Evolutionary conservation across 805 yeast species (phyloP).

Genomic region (Starmerella potacharoeniae): DNA sequence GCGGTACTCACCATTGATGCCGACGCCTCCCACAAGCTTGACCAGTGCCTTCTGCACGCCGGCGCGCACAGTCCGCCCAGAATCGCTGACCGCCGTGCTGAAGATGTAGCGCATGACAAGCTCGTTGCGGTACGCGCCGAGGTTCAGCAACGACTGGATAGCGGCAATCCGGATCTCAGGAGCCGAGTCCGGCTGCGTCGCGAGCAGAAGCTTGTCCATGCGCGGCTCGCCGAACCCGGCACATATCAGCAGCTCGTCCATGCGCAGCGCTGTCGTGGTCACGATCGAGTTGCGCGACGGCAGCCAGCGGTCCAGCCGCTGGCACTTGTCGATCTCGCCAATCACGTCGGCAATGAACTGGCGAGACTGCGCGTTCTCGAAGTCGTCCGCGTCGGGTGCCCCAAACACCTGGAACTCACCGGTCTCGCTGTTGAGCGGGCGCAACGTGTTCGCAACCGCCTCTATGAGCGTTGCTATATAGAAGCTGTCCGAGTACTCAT

Average conservation of each 20-base stretch:
- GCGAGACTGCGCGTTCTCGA: conserved; percentile 11
- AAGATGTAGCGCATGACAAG: conserved; percentile 52
- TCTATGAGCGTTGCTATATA: conserved; percentile 51
- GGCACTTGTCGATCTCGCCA: conserved; percentile 60
- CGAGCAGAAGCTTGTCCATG: conserved; percentile 44
- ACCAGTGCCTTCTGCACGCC: conserved; percentile 40
- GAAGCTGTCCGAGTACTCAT: conserved; percentile 60
- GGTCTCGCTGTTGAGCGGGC: conserved; percentile 14
- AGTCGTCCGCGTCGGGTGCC: conserved; percentile 11
- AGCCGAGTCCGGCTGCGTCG: conserved; percentile 38
- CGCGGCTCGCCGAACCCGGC: conserved; percentile 43
- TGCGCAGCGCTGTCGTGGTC: conserved; percentile 45
- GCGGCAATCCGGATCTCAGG: conserved; percentile 54
- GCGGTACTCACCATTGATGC: conserved; percentile 41
- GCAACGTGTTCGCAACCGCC: conserved; percentile 38
- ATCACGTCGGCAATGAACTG: conserved; percentile 39
- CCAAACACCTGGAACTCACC: conserved; percentile 11
- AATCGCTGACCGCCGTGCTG: conserved; percentile 44
- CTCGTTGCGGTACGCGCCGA: conserved; percentile 68
- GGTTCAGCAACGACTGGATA: conserved; percentile 51
- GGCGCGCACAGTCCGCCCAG: conserved; percentile 41
- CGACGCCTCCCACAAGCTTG: conserved; percentile 51
- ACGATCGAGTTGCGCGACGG: conserved; percentile 57
- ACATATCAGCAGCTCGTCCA: conserved; percentile 48
- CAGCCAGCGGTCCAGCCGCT: conserved; percentile 74